Base-by-base conservation (phyloP, 169 alveolate species). In the Babesia bigemina region DNA sequence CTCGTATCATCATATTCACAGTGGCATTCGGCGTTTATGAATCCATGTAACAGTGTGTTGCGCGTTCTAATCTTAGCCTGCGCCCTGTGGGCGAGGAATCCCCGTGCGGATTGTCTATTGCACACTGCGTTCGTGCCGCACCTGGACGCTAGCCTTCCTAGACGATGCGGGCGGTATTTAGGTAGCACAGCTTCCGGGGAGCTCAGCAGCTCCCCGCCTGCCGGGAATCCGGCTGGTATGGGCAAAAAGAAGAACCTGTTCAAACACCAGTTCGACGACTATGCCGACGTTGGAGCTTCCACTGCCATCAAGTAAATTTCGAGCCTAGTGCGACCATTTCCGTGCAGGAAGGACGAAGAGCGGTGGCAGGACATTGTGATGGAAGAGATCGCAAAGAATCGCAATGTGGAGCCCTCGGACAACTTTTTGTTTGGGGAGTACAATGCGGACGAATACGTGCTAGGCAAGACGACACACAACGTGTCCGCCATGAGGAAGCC, bases 301-400 rank as follows among this genome's bases (percentile, higher is more conserved):
- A 67, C 63, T 3, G 76, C 50, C 24, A 56, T 9, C 13, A 11
- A 33, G 76, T 67, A 53, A 62, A 56, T 62, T 21, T 26, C 28
- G 4, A 39, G 21, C 21, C 26, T 12, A 14, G 6, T 21, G 0
- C 1, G 7, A 6, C 10, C 24, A 12, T 4, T 28, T 4, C 12
- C 44, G n/a, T 24, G 42, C 45, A 71, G 81, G 2, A 72, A 63
- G 6, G 72, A 71, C 36, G 81, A 36, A 19, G 71, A 75, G 19
- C 74, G 84, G 19, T 81, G 88, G 88, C 79, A 73, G 53, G 88
- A 81, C 33, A 72, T 81, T n/a, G 88, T 81, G 52, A 36, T 55
- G 55, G 84, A 72, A 42, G 88, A 81, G 75, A 24, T 71, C 13
- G 65, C 75, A 16, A 81, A 72, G 57, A 81, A 81, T 48, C 71